These are phyloP conservation scores for Phytophthora vignae DNA, from an alignment of 352 stramenopile genomes.

Conservation along the genomic window DNA sequence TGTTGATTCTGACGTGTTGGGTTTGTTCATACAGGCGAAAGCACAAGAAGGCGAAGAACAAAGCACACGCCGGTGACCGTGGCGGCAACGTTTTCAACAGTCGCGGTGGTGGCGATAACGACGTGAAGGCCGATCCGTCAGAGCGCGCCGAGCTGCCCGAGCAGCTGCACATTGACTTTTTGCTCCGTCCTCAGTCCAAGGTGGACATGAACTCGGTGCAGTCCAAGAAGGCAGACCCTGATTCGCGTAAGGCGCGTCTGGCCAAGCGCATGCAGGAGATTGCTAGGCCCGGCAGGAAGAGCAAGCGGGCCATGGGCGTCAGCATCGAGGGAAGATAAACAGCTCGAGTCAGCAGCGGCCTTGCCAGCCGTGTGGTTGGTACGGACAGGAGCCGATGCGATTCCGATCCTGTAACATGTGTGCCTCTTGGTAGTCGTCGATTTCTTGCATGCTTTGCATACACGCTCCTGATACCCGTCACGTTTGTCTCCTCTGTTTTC, in stretches of 20 bases:
- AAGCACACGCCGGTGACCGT: conserved; percentile 30
- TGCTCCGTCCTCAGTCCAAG: conserved; percentile 86
- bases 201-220: conserved; percentile 71
- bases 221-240: conserved; percentile 71
- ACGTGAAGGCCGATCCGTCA: conserved; percentile 55
- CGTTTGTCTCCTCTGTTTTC: not conserved
- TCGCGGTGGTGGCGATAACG: conserved; percentile 28
- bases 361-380: conserved; percentile 8
- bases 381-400: conserved; percentile 10
- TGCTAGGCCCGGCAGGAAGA: conserved; percentile 78
- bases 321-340: conserved; percentile 87
- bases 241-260: conserved; percentile 85
- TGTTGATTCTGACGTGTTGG: conserved; percentile 7
- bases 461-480: conserved; percentile 21
- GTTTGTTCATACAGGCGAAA: conserved; percentile 32
- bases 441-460: conserved; percentile 39
- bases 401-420: conserved; percentile 30
- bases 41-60: conserved; percentile 56
- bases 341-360: conserved; percentile 8
- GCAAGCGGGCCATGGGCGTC: conserved; percentile 73
- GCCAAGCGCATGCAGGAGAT: conserved; percentile 90
- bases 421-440: conserved; percentile 27
- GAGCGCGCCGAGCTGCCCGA: conserved; percentile 77
- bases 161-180: conserved; percentile 83
- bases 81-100: conserved; percentile 64